Percentiles rank a stretch among this genome's conserved stretches.
Conservation (phyloP, 2,329 filamentous ascomycete species). For the Cryphonectria nitschkei region DNA sequence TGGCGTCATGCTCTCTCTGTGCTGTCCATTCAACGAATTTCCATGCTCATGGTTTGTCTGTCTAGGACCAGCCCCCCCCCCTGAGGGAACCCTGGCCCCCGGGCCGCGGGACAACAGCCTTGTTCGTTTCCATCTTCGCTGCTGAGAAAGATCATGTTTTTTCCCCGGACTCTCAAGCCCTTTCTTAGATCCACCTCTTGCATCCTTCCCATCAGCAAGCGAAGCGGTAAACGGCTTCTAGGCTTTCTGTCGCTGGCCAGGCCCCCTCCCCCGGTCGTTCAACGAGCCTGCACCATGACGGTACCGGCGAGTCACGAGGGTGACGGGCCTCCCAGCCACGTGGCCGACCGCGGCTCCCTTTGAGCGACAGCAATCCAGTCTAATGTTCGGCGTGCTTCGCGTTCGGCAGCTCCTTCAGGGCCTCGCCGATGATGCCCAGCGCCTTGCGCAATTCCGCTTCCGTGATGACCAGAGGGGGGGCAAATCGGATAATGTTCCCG, state of each 20-base stretch:
- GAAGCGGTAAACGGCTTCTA: slow-evolving; percentile 24
- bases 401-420: slow-evolving; percentile 78
- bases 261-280: background rate
- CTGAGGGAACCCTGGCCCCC: slow-evolving; percentile 4
- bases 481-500: slow-evolving; percentile 96
- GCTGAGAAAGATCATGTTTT: slow-evolving; percentile 27
- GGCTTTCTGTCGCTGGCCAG: slow-evolving; percentile 8
- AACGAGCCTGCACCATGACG: slow-evolving; percentile 13
- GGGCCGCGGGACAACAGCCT: slow-evolving; percentile 24
- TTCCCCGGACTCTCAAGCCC: slow-evolving; percentile 17
- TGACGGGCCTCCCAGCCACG: background rate
- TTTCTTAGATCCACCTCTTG: slow-evolving; percentile 26
- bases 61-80: slow-evolving; percentile 7
- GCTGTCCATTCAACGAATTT: slow-evolving; percentile 16
- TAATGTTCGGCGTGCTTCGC: slow-evolving; percentile 51
- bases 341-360: slow-evolving; percentile 16
- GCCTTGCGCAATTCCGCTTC: slow-evolving; percentile 83
- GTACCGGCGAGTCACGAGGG: slow-evolving; percentile 6
- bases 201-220: slow-evolving; percentile 30
- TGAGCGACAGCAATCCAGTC: slow-evolving; percentile 16
- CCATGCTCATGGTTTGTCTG: slow-evolving; percentile 6
- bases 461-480: slow-evolving; percentile 93
- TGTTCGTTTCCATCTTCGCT: slow-evolving; percentile 22
- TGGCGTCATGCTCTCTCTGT: slow-evolving; percentile 6
- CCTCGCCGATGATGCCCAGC: slow-evolving; percentile 77